phyloP scores from a whole-genome alignment of 805 yeast species.

The Wickerhamiella brachini region DNA sequence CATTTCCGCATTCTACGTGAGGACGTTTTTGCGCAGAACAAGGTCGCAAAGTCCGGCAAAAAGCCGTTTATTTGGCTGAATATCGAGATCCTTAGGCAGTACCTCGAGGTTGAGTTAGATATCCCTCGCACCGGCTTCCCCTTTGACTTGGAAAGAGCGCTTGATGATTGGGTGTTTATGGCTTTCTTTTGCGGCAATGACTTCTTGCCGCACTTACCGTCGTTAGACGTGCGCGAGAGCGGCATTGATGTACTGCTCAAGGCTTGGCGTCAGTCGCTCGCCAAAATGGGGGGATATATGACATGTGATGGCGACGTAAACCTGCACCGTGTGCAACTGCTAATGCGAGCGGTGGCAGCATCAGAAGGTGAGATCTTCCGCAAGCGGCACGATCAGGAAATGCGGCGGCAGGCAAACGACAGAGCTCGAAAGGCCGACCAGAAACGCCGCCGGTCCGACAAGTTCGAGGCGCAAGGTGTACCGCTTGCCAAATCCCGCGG shows the following conservation, averaged over 20 bases:
- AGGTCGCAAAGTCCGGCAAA: constrained; percentile 29
- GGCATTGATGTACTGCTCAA: constrained; percentile 71
- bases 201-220: constrained; percentile 91
- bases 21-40: constrained; percentile 82
- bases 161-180: constrained; percentile 98
- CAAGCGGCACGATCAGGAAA: constrained; percentile 53
- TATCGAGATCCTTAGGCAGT: constrained; percentile 75
- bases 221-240: constrained; percentile 86
- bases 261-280: constrained; percentile 69
- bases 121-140: constrained; percentile 57
- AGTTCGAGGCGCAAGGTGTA: constrained; percentile 6
- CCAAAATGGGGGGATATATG: constrained; percentile 57
- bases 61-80: constrained; percentile 94
- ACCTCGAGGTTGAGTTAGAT: constrained; percentile 65
- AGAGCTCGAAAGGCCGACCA: constrained; percentile 41
- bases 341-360: constrained; percentile 48
- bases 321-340: constrained; percentile 57
- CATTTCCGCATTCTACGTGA: constrained; percentile 88
- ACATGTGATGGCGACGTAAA: constrained; percentile 83
- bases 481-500: constrained; percentile 41
- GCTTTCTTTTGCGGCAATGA: constrained; percentile 98
- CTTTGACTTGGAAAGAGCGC: constrained; percentile 85
- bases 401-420: constrained; percentile 48
- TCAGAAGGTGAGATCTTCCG: constrained; percentile 72
- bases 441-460: constrained; percentile 21